Base-by-base conservation (phyloP, 768 basidiomycete species). In the Leucocoprinus birnbaumii region DNA sequence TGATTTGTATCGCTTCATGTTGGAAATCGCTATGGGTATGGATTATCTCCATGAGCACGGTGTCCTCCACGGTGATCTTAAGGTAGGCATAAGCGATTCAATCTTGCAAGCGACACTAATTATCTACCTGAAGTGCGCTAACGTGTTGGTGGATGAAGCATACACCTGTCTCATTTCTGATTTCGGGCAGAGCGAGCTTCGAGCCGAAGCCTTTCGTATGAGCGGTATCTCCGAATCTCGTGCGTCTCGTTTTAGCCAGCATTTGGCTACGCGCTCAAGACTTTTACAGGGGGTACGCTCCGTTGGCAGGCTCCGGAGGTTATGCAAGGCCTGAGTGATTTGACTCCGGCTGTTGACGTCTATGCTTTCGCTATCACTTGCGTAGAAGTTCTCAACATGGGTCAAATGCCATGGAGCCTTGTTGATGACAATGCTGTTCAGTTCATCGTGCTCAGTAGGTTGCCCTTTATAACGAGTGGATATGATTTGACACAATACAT, bases 21-120 rank as follows among this genome's bases (percentile, higher is more conserved):
- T 84, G 57, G 86, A 92, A 70, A 84, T 93, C 58, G 84, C 89
- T n/a, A 80, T 80, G 64, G 91, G 91, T 2, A 91, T 94, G 90
- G 78, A 82, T 50, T 92, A 93, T 63, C 68, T 94, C 50, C 91
- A 94, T 63, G 65, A 67, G 2, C 68, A 80, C 55, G 85, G 80
- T 0, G 80, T 93, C 11, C 62, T 90, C 53, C 91, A 93, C 65
- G 91, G 89, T 1, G 88, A 92, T 65, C 71, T 92, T 43, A 92
- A 91, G 76, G 87, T 86, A 38, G n/a, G 45, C 73, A 61, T 16
- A 18, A 9, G 40, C 19, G 8, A 25, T 10, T 38, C 4, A 3
- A 38, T 31, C 6, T 24, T 35, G 19, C 27, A 42, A 22, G 5
- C 35, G 3, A 24, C 3, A 5, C 21, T 45, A 25, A 44, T 38